Conservation (phyloP, 768 basidiomycete genomes). For the Pulveroboletus ravenelii region DNA sequence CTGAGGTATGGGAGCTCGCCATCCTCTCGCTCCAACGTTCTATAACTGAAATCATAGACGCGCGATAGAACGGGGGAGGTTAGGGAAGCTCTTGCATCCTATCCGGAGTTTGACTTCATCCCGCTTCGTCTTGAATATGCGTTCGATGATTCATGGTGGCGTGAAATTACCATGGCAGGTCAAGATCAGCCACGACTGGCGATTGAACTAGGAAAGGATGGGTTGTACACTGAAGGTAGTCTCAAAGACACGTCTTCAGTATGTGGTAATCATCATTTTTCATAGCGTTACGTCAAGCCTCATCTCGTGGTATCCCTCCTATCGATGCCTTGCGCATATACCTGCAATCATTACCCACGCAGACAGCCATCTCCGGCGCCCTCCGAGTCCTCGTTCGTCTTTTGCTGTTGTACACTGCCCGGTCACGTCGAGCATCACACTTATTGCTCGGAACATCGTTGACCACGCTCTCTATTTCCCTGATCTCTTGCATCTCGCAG, state of each 20-base stretch:
- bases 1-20: constrained; percentile 44
- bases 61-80: constrained; percentile 54
- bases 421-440: constrained; percentile 59
- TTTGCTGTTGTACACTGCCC: constrained; percentile 66
- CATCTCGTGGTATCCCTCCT: constrained; percentile 15
- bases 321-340: constrained; percentile 41
- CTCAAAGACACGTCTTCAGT: neutral
- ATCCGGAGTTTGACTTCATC: constrained; percentile 52
- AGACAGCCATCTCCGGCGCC: constrained; percentile 59
- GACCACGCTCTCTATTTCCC: constrained; percentile 69
- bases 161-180: constrained; percentile 35
- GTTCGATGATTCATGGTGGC: constrained; percentile 69
- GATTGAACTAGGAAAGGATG: constrained; percentile 52
- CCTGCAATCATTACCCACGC: constrained; percentile 66
- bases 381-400: constrained; percentile 59
- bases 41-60: constrained; percentile 36
- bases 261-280: neutral
- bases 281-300: constrained; percentile 22
- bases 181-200: constrained; percentile 28
- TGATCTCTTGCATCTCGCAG: constrained; percentile 71
- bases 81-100: constrained; percentile 40
- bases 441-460: constrained; percentile 73
- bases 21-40: neutral
- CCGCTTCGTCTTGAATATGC: constrained; percentile 68
- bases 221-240: constrained; percentile 34